Conservation (phyloP, 352 stramenopile species). For the Pythium periplocum region DNA sequence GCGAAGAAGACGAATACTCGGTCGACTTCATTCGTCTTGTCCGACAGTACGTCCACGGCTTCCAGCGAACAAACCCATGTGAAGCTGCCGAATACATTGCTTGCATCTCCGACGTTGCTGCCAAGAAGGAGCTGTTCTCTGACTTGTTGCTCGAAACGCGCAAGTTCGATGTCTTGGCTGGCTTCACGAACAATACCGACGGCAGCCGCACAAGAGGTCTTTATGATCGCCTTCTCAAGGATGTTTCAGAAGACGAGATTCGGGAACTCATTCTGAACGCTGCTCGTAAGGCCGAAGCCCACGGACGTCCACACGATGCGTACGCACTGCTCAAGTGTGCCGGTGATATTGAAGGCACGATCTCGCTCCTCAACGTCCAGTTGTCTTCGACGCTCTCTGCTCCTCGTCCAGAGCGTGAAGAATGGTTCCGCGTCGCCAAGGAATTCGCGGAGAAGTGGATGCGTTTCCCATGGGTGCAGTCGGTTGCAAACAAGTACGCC, state of each 20-base stretch:
- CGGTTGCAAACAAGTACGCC: slow-evolving; percentile 65
- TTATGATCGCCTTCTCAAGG: slow-evolving; percentile 65
- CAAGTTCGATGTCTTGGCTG: slow-evolving; percentile 74
- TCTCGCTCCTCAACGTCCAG: slow-evolving; percentile 72
- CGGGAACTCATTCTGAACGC: slow-evolving; percentile 69
- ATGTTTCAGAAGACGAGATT: slow-evolving; percentile 69
- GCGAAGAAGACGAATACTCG: slow-evolving; percentile 55
- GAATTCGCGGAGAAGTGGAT: slow-evolving; percentile 86
- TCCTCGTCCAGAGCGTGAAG: slow-evolving; percentile 53
- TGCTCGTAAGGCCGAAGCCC: slow-evolving; percentile 68
- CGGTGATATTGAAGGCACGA: slow-evolving; percentile 68
- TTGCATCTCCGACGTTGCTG: slow-evolving; percentile 51
- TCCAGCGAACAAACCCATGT: slow-evolving; percentile 68
- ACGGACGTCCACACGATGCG: slow-evolving; percentile 63
- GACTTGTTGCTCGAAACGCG: slow-evolving; percentile 77
- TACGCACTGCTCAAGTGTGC: slow-evolving; percentile 76
- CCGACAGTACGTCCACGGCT: slow-evolving; percentile 81
- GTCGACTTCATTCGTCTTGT: slow-evolving; percentile 70
- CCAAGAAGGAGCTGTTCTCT: slow-evolving; percentile 65
- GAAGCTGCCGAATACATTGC: slow-evolving; percentile 82
- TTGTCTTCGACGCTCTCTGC: slow-evolving; percentile 58
- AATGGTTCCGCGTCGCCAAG: slow-evolving; percentile 79
- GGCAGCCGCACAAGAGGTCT: slow-evolving; percentile 73
- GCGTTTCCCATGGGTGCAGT: slow-evolving; percentile 78
- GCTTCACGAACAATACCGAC: slow-evolving; percentile 79